Conservation (phyloP, 345 rosid species). For the Microthlaspi erraticum region DNA sequence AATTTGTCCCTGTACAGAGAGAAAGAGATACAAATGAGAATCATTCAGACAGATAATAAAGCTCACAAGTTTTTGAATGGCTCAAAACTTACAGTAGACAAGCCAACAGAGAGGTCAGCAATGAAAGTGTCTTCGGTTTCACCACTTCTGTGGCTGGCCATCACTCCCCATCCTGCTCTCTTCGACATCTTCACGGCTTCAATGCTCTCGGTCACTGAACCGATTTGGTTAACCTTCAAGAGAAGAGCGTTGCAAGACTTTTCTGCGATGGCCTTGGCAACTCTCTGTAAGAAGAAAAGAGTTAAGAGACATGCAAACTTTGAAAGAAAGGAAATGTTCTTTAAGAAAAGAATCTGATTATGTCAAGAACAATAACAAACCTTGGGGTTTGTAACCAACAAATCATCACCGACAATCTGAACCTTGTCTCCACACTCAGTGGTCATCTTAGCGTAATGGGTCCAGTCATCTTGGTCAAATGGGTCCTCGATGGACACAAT, state of each 20-base stretch:
- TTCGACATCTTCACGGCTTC: conserved; percentile 99
- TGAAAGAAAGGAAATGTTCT: neutral
- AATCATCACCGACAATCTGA: conserved; percentile 98
- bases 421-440: conserved; percentile 72
- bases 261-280: conserved; percentile 84
- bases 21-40: conserved; percentile 8
- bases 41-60: too few relatives aligned
- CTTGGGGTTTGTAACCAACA: conserved; percentile 97
- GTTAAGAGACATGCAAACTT: conserved; percentile 9
- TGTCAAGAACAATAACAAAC: conserved; percentile 38
- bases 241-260: conserved; percentile 95
- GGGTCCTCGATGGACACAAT: conserved; percentile 97
- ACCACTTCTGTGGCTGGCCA: conserved; percentile 99
- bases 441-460: conserved; percentile 79
- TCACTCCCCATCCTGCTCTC: conserved; percentile 98
- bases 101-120: conserved; percentile 91
- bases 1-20: conserved; percentile 78
- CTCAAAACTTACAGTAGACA: conserved; percentile 70
- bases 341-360: neutral
- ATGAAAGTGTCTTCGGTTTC: conserved; percentile 98
- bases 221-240: conserved; percentile 98
- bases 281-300: conserved; percentile 61
- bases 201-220: conserved; percentile 94
- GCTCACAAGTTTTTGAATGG: neutral
- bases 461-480: conserved; percentile 99